Conservation (phyloP, 1,284 basidiomycete species). For the Fomitiporia mediterranea region DNA sequence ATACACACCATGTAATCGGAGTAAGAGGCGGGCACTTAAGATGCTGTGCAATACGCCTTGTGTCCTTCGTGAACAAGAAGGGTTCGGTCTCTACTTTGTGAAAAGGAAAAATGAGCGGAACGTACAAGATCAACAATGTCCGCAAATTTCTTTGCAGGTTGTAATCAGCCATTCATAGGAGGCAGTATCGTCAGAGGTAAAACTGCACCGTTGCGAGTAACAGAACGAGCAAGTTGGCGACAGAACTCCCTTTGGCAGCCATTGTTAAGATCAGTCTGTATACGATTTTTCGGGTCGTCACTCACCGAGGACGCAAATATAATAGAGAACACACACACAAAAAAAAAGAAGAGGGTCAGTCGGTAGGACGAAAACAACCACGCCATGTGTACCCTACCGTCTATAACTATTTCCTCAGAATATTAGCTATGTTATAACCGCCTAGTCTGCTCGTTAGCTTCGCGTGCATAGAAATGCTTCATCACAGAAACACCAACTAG, state of each 20-base stretch:
- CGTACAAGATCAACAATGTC: slow-evolving; percentile 12
- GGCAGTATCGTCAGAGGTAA: background rate
- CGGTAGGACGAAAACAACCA: background rate
- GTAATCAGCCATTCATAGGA: too few relatives aligned
- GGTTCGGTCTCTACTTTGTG: too few relatives aligned
- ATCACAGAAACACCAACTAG: background rate
- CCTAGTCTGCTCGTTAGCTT: background rate
- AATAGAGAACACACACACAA: slow-evolving; percentile 13
- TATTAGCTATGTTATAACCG: background rate
- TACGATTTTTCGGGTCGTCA: too few relatives aligned
- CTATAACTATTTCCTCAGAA: slow-evolving; percentile 9
- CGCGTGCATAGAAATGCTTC: background rate
- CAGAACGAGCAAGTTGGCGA: slow-evolving; percentile 8
- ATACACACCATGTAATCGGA: slow-evolving; percentile 14
- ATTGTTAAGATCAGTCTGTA: too few relatives aligned
- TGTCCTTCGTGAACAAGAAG: background rate
- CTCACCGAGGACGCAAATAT: slow-evolving; percentile 13
- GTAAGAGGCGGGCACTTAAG: slow-evolving; percentile 12
- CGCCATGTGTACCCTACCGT: slow-evolving; percentile 5
- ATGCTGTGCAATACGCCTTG: slow-evolving; percentile 18
- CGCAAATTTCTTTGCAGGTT: slow-evolving; percentile 1
- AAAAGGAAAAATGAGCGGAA: background rate
- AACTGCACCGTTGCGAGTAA: slow-evolving; percentile 10
- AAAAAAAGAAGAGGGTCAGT: background rate
- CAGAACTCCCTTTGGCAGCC: background rate